phyloP scores from a whole-genome alignment of 2,329 filamentous ascomycete genomes.

The Phaeophleospora eucalypticola region DNA sequence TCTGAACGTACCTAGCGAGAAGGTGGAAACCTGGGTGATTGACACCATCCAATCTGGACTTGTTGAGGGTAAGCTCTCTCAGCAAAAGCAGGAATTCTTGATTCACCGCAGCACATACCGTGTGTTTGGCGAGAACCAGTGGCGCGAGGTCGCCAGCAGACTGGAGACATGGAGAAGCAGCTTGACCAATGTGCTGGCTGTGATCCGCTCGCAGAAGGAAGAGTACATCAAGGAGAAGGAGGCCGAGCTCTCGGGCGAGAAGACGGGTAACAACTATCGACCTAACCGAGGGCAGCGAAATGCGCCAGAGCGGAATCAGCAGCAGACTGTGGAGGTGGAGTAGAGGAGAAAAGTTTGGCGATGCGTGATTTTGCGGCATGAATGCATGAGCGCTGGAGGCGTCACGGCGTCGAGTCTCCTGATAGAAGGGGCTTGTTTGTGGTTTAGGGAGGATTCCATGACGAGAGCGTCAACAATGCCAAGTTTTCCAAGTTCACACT shows the following conservation, averaged over 20 bases:
- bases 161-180: slow-evolving; percentile 88
- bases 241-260: slow-evolving; percentile 34
- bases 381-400: neutral
- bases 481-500: too few species aligned
- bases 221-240: slow-evolving; percentile 74
- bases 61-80: slow-evolving; percentile 92
- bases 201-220: slow-evolving; percentile 76
- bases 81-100: slow-evolving; percentile 87
- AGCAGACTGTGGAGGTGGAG: slow-evolving; percentile 27
- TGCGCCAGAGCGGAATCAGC: slow-evolving; percentile 17
- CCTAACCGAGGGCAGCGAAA: slow-evolving; percentile 25
- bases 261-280: slow-evolving; percentile 21
- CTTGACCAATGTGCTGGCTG: slow-evolving; percentile 70
- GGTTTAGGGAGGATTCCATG: too few species aligned
- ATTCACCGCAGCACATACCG: slow-evolving; percentile 95
- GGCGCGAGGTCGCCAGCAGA: slow-evolving; percentile 86
- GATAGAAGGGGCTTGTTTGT: too few species aligned
- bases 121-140: slow-evolving; percentile 97
- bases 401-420: too few species aligned
- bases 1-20: slow-evolving; percentile 73
- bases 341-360: slow-evolving; percentile 7
- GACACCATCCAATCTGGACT: slow-evolving; percentile 94
- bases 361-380: neutral
- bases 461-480: too few species aligned
- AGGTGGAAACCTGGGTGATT: slow-evolving; percentile 98